Base-by-base conservation (phyloP, 2,329 filamentous ascomycete genomes). In the Stagonosporopsis tanaceti region DNA sequence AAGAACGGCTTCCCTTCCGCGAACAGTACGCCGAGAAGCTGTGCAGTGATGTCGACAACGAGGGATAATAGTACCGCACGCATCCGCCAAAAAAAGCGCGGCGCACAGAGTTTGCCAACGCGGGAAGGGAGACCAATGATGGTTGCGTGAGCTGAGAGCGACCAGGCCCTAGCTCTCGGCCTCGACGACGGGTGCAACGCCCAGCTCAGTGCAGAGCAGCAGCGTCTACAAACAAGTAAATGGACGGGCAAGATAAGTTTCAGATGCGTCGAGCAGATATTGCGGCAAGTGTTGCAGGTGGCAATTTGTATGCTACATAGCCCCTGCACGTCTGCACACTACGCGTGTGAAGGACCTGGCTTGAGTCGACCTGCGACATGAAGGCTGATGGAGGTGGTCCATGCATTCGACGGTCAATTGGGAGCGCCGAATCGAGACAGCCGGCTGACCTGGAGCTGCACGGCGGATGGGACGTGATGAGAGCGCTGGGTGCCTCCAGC, bases 361-460 rank as follows among this genome's bases (percentile, higher is more conserved):
- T 42, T 34, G 22, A 34, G 20, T 42, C n/a, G 15, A 9, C 42
- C 57, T 65, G 62, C 50, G 60, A 63, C 62, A 45, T 54, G 44
- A 50, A 47, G 41, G 58, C 50, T 56, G 60, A 51, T 46, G 51
- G 54, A n/a, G 44, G 54, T 52, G 54, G 42, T 34, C 54, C 38
- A 37, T 57, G 54, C 54, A n/a, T 28, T 15, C 15, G 17, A 56
- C 27, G n/a, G n/a, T 34, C 27, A 5, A 39, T n/a, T 28, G 22
- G 37, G 24, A 28, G 9, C 17, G 42, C 55, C 44, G 52, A 55
- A 59, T 53, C 37, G 52, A 57, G 61, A 44, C 42, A 34, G 38
- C 38, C 37, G 47, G 48, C 40, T 56, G 52, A 57, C 56, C 41
- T 40, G 35, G 48, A 14, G 30, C 25, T 47, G 41, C 47, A 47